Percentiles rank a stretch among this genome's conserved stretches.
These are phyloP conservation scores for Salvia hispanica DNA, from an alignment of 257 asterid species.

Conservation along the genomic window DNA sequence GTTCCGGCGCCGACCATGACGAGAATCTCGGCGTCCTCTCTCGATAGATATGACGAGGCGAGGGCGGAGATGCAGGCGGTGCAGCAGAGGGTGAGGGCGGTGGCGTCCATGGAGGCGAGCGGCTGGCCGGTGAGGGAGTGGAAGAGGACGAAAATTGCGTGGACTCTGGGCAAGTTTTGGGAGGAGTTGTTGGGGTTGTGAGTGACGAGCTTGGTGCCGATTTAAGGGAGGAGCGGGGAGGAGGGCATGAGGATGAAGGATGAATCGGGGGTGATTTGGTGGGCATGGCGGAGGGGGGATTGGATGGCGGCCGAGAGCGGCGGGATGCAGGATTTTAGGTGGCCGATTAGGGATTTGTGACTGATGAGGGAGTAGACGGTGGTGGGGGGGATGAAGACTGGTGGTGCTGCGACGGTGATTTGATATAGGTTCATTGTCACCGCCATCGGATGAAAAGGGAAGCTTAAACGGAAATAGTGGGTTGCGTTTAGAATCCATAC, in stretches of 20 bases:
- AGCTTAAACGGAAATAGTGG: no score
- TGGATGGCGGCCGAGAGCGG: slow-evolving; percentile 46
- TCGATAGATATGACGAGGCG: slow-evolving; percentile 68
- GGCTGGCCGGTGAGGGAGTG: slow-evolving; percentile 76
- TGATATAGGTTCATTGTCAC: slow-evolving; percentile 16
- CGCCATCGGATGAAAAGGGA: not conserved
- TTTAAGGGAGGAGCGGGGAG: slow-evolving; percentile 73
- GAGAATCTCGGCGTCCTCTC: slow-evolving; percentile 57
- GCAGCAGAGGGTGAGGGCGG: slow-evolving; percentile 81
- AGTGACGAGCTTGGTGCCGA: slow-evolving; percentile 77
- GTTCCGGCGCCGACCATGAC: slow-evolving; percentile 86
- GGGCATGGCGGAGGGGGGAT: slow-evolving; percentile 81
- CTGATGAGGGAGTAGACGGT: slow-evolving; percentile 54
- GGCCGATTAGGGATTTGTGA: slow-evolving; percentile 76
- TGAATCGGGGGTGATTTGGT: slow-evolving; percentile 66
- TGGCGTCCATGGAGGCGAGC: slow-evolving; percentile 82
- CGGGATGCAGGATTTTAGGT: slow-evolving; percentile 70
- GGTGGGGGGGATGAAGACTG: slow-evolving; percentile 58
- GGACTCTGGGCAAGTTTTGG: slow-evolving; percentile 72
- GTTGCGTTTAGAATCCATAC: no score
- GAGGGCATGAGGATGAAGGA: slow-evolving; percentile 95
- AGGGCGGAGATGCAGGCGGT: slow-evolving; percentile 83
- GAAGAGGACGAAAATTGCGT: slow-evolving; percentile 73
- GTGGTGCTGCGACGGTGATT: slow-evolving; percentile 38
- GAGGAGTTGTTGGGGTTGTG: slow-evolving; percentile 66